Evolutionary conservation across 495 filamentous ascomycete species (phyloP), one percentile per base, ranked within the genome.

Genomic region (Penicillium mononematosum): DNA sequence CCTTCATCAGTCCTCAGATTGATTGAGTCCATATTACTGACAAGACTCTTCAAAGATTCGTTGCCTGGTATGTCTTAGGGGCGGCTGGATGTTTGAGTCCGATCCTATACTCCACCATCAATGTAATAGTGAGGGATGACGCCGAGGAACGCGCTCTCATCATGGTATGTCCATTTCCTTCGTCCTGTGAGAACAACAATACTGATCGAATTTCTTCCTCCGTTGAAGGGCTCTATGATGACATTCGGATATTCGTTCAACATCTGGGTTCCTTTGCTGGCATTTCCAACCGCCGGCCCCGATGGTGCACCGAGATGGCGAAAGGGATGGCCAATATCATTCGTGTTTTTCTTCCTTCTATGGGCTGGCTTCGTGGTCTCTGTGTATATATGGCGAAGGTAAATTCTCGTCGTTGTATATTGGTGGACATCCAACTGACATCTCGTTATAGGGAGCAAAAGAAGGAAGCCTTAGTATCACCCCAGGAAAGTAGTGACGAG

Each of bases 181-280:
- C 4, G 2, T 22, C 14, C 5, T 11, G 14, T 41, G 2, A 19
- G 45, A 24, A 2, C 17, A 49, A 25, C 32, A 44, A 14, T 41
- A 25, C 17, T 46, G 31, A 59, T 62, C 19, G 56, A 2, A 16
- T 17, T 46, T 31, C 54, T 19, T 6, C 20, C 53, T 11, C 0
- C 36, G 5, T 16, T 32, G 16, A 19, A 78, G 73, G 77, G 77
- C 12, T 59, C 74, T 2, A 78, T 79, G 77, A 79, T 79, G 77
- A 75, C 75, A 17, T 74, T 79, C 42, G 75, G 75, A 29, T 80
- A 78, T 54, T 78, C 75, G 0, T 78, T 79, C 59, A 62, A 78
- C 17, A 76, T 78, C 39, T 79, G 76, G 75, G 71, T 76, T 17
- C 75, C 75, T 0, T 69, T 78, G 24, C 55, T 80, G 2, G 56